Percentiles rank a stretch among this genome's conserved stretches.
Evolutionary conservation across 208 protist species (phyloP).

Genomic region (Perkinsela sp.): DNA sequence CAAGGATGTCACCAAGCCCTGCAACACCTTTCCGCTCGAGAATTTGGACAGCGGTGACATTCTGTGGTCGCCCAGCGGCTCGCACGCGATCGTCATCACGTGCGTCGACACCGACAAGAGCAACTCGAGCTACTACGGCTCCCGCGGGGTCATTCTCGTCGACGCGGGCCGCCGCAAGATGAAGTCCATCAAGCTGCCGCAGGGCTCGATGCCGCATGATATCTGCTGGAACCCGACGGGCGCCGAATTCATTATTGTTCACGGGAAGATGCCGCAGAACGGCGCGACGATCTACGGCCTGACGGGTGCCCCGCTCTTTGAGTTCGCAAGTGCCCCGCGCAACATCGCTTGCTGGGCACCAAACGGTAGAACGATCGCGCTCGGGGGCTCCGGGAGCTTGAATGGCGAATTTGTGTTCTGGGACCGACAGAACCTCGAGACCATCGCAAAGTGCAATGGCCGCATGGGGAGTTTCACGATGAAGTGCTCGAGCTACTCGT

Average conservation of each 20-base stretch:
- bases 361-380: conserved; percentile 23
- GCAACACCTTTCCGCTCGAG: neutral
- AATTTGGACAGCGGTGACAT: neutral
- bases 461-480: conserved; percentile 5
- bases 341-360: conserved; percentile 45
- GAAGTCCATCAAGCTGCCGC: conserved; percentile 26
- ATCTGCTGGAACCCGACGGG: conserved; percentile 28
- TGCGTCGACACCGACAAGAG: conserved; percentile 27
- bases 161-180: conserved; percentile 21
- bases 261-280: conserved; percentile 58
- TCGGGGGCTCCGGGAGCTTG: conserved; percentile 54
- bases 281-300: conserved; percentile 55
- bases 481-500: conserved; percentile 5
- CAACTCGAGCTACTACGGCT: conserved; percentile 65
- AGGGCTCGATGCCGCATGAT: conserved; percentile 50
- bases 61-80: neutral
- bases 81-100: conserved; percentile 3
- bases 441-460: conserved; percentile 1
- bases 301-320: conserved; percentile 30
- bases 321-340: conserved; percentile 42
- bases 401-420: conserved; percentile 55
- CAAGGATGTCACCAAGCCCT: neutral
- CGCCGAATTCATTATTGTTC: conserved; percentile 53
- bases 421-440: conserved; percentile 6
- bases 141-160: conserved; percentile 28